phyloP scores from a whole-genome alignment of 768 basidiomycete genomes.

The Lepiota venenata region DNA sequence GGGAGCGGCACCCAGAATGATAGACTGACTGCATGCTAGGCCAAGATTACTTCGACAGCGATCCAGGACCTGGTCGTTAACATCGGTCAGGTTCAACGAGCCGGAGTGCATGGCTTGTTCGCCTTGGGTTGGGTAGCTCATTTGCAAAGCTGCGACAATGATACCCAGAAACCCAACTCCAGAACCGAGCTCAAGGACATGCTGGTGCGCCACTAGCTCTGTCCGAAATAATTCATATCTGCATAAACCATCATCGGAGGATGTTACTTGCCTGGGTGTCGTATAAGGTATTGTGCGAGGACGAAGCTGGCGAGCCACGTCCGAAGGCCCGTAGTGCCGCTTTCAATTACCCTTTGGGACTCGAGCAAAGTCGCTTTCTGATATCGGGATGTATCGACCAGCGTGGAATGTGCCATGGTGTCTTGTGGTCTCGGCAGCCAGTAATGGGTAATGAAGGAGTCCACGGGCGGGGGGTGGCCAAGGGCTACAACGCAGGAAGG shows the following conservation, averaged over 20 bases:
- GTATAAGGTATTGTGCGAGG: constrained; percentile 58
- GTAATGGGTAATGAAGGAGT: constrained; percentile 66
- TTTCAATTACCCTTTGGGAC: constrained; percentile 69
- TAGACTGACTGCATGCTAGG: constrained; percentile 68
- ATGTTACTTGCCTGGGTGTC: constrained; percentile 44
- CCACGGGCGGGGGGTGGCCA: constrained; percentile 34
- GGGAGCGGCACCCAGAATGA: constrained; percentile 17
- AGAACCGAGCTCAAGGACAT: constrained; percentile 71
- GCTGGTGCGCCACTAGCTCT: constrained; percentile 44
- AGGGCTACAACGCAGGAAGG: constrained; percentile 21
- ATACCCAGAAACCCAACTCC: constrained; percentile 77
- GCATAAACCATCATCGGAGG: neutral
- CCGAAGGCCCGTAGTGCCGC: constrained; percentile 74
- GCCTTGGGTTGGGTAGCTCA: constrained; percentile 14
- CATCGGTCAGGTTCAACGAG: constrained; percentile 52
- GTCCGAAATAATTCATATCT: constrained; percentile 16
- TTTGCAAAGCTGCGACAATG: constrained; percentile 56
- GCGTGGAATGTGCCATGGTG: neutral
- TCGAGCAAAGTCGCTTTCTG: constrained; percentile 61
- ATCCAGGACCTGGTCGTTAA: constrained; percentile 56
- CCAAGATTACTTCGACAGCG: constrained; percentile 57
- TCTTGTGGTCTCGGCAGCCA: constrained; percentile 36
- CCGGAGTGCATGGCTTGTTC: neutral
- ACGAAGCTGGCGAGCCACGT: constrained; percentile 77
- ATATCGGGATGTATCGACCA: constrained; percentile 24